Evolutionary conservation across 805 yeast species (phyloP), one percentile per base, ranked within the genome.

Genomic region (Candida hispaniensis): DNA sequence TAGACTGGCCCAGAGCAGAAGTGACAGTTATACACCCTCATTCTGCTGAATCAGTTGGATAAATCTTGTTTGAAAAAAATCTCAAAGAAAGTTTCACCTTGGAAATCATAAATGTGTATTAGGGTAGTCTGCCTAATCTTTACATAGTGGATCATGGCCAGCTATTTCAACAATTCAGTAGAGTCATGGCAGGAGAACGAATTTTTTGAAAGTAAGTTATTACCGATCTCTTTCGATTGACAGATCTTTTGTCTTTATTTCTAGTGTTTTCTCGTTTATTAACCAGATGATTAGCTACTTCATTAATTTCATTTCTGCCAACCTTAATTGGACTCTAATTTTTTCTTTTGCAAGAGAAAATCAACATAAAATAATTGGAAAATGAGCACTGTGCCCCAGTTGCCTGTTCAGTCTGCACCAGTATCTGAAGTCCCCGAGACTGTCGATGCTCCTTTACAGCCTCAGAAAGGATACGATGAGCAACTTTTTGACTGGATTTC

Each of bases 171-270:
- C n/a, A n/a, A n/a, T n/a, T n/a, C n/a, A n/a, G n/a, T n/a, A n/a
- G n/a, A n/a, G n/a, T n/a, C n/a, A n/a, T n/a, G 93, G 93, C 10
- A 76, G 69, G 0, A 70, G 78, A 43, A 71, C 76, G 4, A 59
- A 72, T 3, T 71, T 39, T 13, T 18, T 44, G 6, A 35, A 36
- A 7, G 40, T 45, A 19, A 38, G 46, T 35, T 27, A n/a, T 11
- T 5, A 15, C 17, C 24, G 17, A 17, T 18, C 5, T 8, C 16
- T 7, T n/a, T n/a, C n/a, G n/a, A n/a, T 17, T 9, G n/a, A 10
- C 14, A 14, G 16, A 17, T 11, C 33, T 12, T 26, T 12, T 19
- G 22, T 19, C 10, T 19, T 8, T 32, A 7, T 21, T 32, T 21
- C 20, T 19, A 14, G 5, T 34, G 43, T 18, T 39, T 30, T 9